Percentiles rank a stretch among this genome's conserved stretches.
Conservation (phyloP, 1,284 basidiomycete genomes). For the Naganishia liquefaciens region DNA sequence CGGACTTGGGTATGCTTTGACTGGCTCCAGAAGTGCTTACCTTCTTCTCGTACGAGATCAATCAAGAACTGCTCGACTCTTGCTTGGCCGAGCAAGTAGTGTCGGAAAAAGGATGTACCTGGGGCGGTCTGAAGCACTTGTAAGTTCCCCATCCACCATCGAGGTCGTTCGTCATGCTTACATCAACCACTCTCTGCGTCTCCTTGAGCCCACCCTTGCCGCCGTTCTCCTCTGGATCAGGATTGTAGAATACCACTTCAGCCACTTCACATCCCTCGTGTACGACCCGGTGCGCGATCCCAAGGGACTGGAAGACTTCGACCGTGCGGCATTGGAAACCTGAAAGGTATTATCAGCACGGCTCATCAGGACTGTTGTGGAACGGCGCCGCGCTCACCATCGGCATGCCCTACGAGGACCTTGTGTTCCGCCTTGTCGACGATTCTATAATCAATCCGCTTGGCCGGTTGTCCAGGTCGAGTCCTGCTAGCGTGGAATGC, state of each 20-base stretch:
- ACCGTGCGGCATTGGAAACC: slow-evolving; percentile 42
- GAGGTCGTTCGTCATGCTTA: not conserved
- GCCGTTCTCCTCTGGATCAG: slow-evolving; percentile 29
- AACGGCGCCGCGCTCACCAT: too few species aligned
- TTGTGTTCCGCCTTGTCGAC: slow-evolving; percentile 42
- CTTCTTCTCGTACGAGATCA: slow-evolving; percentile 40
- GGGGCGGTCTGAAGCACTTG: slow-evolving; percentile 34
- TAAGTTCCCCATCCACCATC: not conserved
- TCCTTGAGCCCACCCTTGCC: slow-evolving; percentile 36
- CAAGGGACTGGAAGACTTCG: slow-evolving; percentile 44
- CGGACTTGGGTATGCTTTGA: too few species aligned
- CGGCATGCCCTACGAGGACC: slow-evolving; percentile 40
- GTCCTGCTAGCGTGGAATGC: slow-evolving; percentile 18
- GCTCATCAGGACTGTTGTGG: too few species aligned
- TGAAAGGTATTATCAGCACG: not conserved
- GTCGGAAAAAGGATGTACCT: slow-evolving; percentile 40
- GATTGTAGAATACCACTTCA: slow-evolving; percentile 43
- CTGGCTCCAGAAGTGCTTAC: slow-evolving; percentile 28
- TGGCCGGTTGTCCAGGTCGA: not conserved
- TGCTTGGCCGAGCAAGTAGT: slow-evolving; percentile 43
- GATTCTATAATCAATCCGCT: slow-evolving; percentile 37
- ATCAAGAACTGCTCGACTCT: slow-evolving; percentile 45
- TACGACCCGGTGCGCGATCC: slow-evolving; percentile 38
- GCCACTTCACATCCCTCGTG: slow-evolving; percentile 41
- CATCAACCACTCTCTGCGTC: slow-evolving; percentile 41